Evolutionary conservation across 768 basidiomycete species (phyloP), one percentile per base, ranked within the genome.

Genomic region (Psilocybe cubensis): DNA sequence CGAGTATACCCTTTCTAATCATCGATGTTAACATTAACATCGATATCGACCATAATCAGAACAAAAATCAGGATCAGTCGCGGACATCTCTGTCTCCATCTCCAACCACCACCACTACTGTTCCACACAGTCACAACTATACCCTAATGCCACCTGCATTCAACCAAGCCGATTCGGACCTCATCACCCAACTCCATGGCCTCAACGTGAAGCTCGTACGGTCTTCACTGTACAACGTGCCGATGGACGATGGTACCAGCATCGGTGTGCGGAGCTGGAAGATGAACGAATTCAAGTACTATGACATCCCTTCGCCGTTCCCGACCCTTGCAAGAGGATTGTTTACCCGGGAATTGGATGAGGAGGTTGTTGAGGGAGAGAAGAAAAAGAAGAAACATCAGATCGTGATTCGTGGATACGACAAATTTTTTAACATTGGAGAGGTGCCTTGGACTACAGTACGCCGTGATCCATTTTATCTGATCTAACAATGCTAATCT

Each of bases 371-470:
- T 14, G n/a, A 48, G 11, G 27, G 14, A 11, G 46, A 27, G 28
- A 38, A 49, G 24, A 57, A 53, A 47, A 51, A 60, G 56, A 69
- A 53, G 66, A 74, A 70, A 41, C 68, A 79, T 57, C 76, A 87
- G 54, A 95, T 99, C 55, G 86, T 97, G 1, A 89, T 83, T 0
- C 78, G 97, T 44, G 97, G 96, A 0, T 98, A 99, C 69, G 97
- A 98, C 78, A 99, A 99, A 76, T 98, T 99, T 74, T 98, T 98
- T 79, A 98, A 97, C 68, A 92, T 97, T 27, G 92, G 88, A 3
- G 97, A 99, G 71, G 94, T 98, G 4, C 92, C 89, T 2, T 98
- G 96, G 94, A 96, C 90, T 0, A 86, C 87, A 55, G 96, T 96
- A 68, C 64, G 91, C 77, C n/a, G 6, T 38, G 8, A 17, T 38